A percentile compares a stretch with the other conserved stretches of the same genome.
Evolutionary conservation across 2,329 filamentous ascomycete species (phyloP).

Genomic region (Beauveria scarabaeidicola): DNA sequence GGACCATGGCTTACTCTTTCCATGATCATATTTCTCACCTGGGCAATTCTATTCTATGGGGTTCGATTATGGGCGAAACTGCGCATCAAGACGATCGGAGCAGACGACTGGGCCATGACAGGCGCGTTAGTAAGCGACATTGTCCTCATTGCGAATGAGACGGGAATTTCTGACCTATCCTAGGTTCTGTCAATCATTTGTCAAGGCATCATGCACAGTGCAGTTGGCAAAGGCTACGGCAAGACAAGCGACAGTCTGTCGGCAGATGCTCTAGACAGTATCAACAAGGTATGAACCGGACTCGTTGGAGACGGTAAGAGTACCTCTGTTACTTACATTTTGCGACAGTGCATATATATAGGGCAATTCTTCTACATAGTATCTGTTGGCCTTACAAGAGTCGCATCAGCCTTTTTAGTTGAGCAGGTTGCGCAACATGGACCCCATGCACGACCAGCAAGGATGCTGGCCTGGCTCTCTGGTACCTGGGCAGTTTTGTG

Average conservation of each 20-base stretch:
- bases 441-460: constrained; percentile 7
- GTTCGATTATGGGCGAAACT: constrained; percentile 1
- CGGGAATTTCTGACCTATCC: background rate
- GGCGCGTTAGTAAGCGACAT: background rate
- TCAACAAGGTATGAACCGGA: background rate
- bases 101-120: background rate
- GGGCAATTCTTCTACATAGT: constrained; percentile 9
- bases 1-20: background rate
- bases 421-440: constrained; percentile 10
- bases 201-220: background rate
- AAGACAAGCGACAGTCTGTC: background rate
- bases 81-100: background rate
- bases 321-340: background rate
- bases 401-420: constrained; percentile 8
- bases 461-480: background rate
- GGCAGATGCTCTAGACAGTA: background rate
- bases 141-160: no score
- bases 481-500: constrained; percentile 6
- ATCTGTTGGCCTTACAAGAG: constrained; percentile 7
- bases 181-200: background rate
- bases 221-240: background rate
- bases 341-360: background rate
- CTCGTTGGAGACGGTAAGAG: background rate
- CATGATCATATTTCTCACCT: background rate
- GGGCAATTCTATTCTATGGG: background rate